Conservation (phyloP, 805 yeast species). For the Sugiyamaella mastotermitis region DNA sequence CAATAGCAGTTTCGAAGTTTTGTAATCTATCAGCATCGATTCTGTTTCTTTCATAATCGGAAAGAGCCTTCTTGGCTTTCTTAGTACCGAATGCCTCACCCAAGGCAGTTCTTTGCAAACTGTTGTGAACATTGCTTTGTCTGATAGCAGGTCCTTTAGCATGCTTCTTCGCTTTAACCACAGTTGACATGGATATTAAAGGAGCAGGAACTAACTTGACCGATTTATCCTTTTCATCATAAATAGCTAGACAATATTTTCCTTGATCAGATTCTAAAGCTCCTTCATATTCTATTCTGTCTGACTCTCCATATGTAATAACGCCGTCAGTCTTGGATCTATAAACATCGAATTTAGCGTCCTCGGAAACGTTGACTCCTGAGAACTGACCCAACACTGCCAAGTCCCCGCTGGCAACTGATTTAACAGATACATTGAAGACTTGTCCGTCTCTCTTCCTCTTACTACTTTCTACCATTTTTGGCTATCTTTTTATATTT, state of each 20-base stretch:
- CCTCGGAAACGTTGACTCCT: slow-evolving; percentile 58
- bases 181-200: slow-evolving; percentile 54
- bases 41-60: slow-evolving; percentile 72
- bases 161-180: slow-evolving; percentile 53
- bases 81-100: slow-evolving; percentile 98
- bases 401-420: slow-evolving; percentile 4
- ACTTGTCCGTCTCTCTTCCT: no score
- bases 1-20: slow-evolving; percentile 69
- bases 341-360: slow-evolving; percentile 58
- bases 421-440: slow-evolving; percentile 1
- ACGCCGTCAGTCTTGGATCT: slow-evolving; percentile 35
- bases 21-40: slow-evolving; percentile 79
- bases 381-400: slow-evolving; percentile 71
- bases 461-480: no score
- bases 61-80: slow-evolving; percentile 87
- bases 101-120: slow-evolving; percentile 68
- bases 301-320: slow-evolving; percentile 73
- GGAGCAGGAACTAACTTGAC: slow-evolving; percentile 64
- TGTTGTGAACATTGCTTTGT: slow-evolving; percentile 42
- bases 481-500: no score
- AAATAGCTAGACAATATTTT: slow-evolving; percentile 69
- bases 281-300: slow-evolving; percentile 69
- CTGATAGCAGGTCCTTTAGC: slow-evolving; percentile 59
- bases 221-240: slow-evolving; percentile 58
- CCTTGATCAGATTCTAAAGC: slow-evolving; percentile 27